Evolutionary conservation across 83 land plant genomes (phyloP).

Genomic region (Picea mariana): DNA sequence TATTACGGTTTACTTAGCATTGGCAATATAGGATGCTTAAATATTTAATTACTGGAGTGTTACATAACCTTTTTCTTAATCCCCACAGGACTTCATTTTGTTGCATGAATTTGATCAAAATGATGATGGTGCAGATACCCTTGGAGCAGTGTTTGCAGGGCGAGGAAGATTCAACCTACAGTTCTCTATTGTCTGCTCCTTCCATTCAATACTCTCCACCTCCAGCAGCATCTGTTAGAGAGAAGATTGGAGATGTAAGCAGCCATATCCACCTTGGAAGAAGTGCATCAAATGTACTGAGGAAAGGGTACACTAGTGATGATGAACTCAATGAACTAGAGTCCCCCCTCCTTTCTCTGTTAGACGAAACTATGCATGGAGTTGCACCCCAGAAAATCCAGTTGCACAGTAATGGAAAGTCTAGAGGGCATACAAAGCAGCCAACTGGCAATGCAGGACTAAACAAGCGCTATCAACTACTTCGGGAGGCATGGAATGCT

Average conservation of each 20-base stretch:
- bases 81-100: background rate
- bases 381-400: constrained; percentile 11
- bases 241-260: constrained; percentile 68
- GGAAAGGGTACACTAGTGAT: constrained; percentile 91
- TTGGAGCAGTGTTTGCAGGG: constrained; percentile 42
- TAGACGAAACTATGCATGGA: constrained; percentile 46
- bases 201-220: constrained; percentile 75
- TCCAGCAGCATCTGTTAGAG: constrained; percentile 50
- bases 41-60: background rate
- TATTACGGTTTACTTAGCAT: background rate
- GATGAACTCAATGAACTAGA: constrained; percentile 89
- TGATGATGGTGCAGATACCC: constrained; percentile 27
- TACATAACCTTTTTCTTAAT: background rate
- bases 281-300: constrained; percentile 56
- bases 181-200: constrained; percentile 54
- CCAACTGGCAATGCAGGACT: constrained; percentile 7
- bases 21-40: background rate
- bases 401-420: constrained; percentile 29
- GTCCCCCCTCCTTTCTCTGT: constrained; percentile 64
- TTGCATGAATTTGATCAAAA: background rate
- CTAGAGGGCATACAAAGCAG: constrained; percentile 4
- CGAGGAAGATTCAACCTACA: constrained; percentile 33
- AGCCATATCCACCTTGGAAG: constrained; percentile 34
- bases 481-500: constrained; percentile 60
- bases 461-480: constrained; percentile 48